Percentiles rank a stretch among this genome's conserved stretches.
Conservation (phyloP, 1,284 basidiomycete genomes). For the Schizophyllum commune region DNA sequence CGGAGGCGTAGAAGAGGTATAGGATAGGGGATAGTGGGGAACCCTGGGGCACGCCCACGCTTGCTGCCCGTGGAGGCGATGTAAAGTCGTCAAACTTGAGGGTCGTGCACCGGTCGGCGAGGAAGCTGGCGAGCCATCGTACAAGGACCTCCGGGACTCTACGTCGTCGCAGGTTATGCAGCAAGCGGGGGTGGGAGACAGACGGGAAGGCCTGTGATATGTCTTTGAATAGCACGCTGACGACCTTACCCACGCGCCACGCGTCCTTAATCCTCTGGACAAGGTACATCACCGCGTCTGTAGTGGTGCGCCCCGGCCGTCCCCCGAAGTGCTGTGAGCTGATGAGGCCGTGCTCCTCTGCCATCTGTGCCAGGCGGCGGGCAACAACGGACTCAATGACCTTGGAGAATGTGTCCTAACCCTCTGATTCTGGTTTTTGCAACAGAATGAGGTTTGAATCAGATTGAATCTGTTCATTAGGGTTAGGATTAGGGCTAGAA, state of each 20-base stretch:
- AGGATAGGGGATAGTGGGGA: constrained; percentile 16
- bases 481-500: too few relatives aligned
- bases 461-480: too few relatives aligned
- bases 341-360: too few relatives aligned
- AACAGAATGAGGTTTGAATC: too few relatives aligned
- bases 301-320: constrained; percentile 10
- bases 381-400: too few relatives aligned
- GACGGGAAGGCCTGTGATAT: constrained; percentile 18
- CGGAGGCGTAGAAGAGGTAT: constrained; percentile 16
- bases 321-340: constrained; percentile 21
- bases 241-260: constrained; percentile 14
- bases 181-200: constrained; percentile 15
- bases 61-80: constrained; percentile 3
- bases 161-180: constrained; percentile 10
- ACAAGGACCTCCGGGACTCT: constrained; percentile 9
- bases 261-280: constrained; percentile 14
- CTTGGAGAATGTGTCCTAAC: too few relatives aligned
- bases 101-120: constrained; percentile 9
- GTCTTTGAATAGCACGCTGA: constrained; percentile 16
- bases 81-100: constrained; percentile 12
- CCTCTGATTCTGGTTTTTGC: too few relatives aligned
- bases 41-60: constrained; percentile 17
- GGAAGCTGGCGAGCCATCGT: constrained; percentile 12
- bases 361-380: too few relatives aligned
- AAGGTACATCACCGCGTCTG: constrained; percentile 14